Percentiles rank a stretch among this genome's conserved stretches.
phyloP scores from a whole-genome alignment of 169 alveolate species.

The Neospora caninum region DNA sequence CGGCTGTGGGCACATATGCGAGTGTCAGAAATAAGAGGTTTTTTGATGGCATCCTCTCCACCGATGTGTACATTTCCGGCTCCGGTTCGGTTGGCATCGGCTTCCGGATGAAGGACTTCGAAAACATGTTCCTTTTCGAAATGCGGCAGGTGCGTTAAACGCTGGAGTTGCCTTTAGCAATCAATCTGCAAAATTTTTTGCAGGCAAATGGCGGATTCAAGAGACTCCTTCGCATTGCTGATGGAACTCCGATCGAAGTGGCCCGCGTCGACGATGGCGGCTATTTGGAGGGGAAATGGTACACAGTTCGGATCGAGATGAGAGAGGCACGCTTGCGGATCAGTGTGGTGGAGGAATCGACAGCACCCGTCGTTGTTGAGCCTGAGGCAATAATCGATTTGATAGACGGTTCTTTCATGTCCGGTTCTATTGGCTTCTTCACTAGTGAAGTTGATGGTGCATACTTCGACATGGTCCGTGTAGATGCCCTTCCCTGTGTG shows the following conservation, averaged over 20 bases:
- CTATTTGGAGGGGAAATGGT: constrained; percentile 79
- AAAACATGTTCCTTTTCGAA: constrained; percentile 80
- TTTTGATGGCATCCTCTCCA: constrained; percentile 76
- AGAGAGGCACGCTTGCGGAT: background rate
- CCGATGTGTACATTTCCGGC: constrained; percentile 76
- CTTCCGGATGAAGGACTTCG: constrained; percentile 79
- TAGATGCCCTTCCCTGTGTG: constrained; percentile 83
- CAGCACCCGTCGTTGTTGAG: constrained; percentile 73
- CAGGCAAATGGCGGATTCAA: constrained; percentile 79
- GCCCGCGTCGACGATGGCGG: constrained; percentile 82
- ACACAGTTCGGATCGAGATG: constrained; percentile 74
- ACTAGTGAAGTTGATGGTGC: constrained; percentile 79
- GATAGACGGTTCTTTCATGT: constrained; percentile 78
- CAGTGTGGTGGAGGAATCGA: constrained; percentile 46
- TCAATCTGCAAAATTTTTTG: background rate
- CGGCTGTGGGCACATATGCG: constrained; percentile 77
- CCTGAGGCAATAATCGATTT: constrained; percentile 79
- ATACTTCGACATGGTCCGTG: constrained; percentile 75
- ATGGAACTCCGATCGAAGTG: constrained; percentile 84
- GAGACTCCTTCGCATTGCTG: constrained; percentile 83
- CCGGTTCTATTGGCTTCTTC: constrained; percentile 84
- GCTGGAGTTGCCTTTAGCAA: background rate
- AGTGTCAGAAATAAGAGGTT: constrained; percentile 76
- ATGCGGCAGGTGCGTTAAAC: constrained; percentile 66
- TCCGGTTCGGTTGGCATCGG: constrained; percentile 82